Conservation (phyloP, 345 rosid species). For the Aethionema arabicum region DNA sequence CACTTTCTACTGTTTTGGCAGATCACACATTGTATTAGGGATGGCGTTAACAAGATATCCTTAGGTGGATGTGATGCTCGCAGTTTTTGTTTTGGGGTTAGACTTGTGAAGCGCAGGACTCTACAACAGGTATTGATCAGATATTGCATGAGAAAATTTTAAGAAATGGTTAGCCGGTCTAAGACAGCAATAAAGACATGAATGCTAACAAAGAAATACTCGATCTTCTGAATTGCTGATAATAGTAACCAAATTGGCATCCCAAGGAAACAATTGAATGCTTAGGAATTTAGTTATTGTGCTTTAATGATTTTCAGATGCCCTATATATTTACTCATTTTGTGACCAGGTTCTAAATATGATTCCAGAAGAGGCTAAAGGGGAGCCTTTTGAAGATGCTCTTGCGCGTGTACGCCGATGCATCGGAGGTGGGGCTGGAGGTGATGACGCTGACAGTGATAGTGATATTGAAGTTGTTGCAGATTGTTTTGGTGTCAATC, state of each 20-base stretch:
- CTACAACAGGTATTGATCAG: slow-evolving; percentile 65
- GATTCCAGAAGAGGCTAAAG: slow-evolving; percentile 80
- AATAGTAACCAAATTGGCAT: background rate
- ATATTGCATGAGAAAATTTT: slow-evolving; percentile 6
- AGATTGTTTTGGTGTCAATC: slow-evolving; percentile 72
- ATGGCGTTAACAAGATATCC: slow-evolving; percentile 78
- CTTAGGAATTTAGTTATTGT: background rate
- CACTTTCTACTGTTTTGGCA: slow-evolving; percentile 37
- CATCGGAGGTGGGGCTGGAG: slow-evolving; percentile 73
- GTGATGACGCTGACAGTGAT: slow-evolving; percentile 85
- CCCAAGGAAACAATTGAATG: background rate
- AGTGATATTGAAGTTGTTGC: slow-evolving; percentile 98
- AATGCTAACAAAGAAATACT: background rate
- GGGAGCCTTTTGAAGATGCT: slow-evolving; percentile 82
- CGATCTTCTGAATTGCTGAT: background rate
- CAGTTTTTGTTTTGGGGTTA: slow-evolving; percentile 81
- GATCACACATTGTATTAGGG: slow-evolving; percentile 70
- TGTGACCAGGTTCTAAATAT: slow-evolving; percentile 59
- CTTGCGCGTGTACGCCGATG: slow-evolving; percentile 78
- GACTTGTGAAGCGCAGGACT: slow-evolving; percentile 72
- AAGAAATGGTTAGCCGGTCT: slow-evolving; percentile 1
- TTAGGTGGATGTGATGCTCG: slow-evolving; percentile 87
- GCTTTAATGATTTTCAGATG: background rate
- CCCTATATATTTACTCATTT: background rate
- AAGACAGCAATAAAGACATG: background rate